Evolutionary conservation across 83 land plant species (phyloP), one percentile per base, ranked within the genome.

Genomic region (Larix sibirica): DNA sequence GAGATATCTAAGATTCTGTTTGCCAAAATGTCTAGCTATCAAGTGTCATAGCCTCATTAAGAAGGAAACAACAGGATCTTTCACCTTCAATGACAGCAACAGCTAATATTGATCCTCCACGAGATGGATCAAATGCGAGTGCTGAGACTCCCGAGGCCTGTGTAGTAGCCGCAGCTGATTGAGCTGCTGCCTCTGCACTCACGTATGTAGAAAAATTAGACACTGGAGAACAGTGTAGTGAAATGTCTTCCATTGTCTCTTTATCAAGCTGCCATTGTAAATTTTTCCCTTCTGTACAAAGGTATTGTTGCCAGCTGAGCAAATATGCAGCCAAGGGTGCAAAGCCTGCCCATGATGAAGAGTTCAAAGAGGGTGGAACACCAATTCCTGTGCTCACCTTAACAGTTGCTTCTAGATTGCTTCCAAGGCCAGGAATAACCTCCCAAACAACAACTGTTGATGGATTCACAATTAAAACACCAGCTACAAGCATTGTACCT

Each of bases 381-480:
- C n/a, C n/a, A n/a, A n/a, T n/a, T n/a, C n/a, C n/a, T n/a, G n/a
- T n/a, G n/a, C n/a, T n/a, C n/a, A 40, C 87, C 89, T 68, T 95
- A 9, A 88, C 83, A 80, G 81, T 73, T 14, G 86, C 90, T 66
- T 94, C 96, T 67, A 89, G 86, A 44, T 82, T 94, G 85, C 79
- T 90, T 61, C 91, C 96, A 79, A 90, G 89, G 33, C 92, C 91
- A 38, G 99, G 89, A 33, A 87, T 93, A 44, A 98, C 96, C 85
- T 98, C 98, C 99, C 99, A 98, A 24, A 98, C 95, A 74, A 98
- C 99, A 85, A 98, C 94, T 69, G 97, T 98, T 17, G 92, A n/a
- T n/a, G n/a, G n/a, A n/a, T n/a, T n/a, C n/a, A n/a, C n/a, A n/a
- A n/a, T n/a, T n/a, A n/a, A n/a, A n/a, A n/a, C n/a, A n/a, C n/a